Conservation (phyloP, 345 rosid species). For the Odontarrhena argentea region DNA sequence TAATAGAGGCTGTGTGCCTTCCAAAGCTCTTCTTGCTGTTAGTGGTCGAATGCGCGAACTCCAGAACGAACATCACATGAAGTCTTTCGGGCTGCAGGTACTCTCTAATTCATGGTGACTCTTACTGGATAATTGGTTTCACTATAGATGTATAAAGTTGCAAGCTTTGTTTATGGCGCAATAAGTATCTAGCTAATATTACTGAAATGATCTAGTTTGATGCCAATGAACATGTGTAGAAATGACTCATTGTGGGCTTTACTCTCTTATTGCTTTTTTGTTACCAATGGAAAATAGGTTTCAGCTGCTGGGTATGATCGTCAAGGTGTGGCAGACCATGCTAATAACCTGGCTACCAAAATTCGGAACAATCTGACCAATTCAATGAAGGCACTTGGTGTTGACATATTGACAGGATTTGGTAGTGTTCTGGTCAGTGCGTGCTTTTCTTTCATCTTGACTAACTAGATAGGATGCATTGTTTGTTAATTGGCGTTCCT, state of each 20-base stretch:
- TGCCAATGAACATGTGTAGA: not conserved
- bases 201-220: slow-evolving; percentile 1
- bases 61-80: slow-evolving; percentile 92
- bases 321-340: slow-evolving; percentile 97
- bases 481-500: not conserved
- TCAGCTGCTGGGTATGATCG: slow-evolving; percentile 93
- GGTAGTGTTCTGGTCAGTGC: slow-evolving; percentile 77
- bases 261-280: slow-evolving; percentile 4
- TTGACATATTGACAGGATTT: slow-evolving; percentile 90
- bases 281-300: slow-evolving; percentile 52
- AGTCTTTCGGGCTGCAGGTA: slow-evolving; percentile 96
- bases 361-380: slow-evolving; percentile 87
- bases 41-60: slow-evolving; percentile 97
- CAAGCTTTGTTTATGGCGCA: not conserved
- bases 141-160: slow-evolving; percentile 8
- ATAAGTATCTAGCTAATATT: not conserved
- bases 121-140: not conserved
- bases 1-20: slow-evolving; percentile 98
- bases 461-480: not conserved
- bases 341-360: slow-evolving; percentile 87
- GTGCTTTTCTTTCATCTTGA: slow-evolving; percentile 9
- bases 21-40: slow-evolving; percentile 95
- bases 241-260: slow-evolving; percentile 6
- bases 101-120: not conserved
- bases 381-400: slow-evolving; percentile 93